phyloP scores from a whole-genome alignment of 2,329 filamentous ascomycete genomes.

The Simplicillium aogashimaense region DNA sequence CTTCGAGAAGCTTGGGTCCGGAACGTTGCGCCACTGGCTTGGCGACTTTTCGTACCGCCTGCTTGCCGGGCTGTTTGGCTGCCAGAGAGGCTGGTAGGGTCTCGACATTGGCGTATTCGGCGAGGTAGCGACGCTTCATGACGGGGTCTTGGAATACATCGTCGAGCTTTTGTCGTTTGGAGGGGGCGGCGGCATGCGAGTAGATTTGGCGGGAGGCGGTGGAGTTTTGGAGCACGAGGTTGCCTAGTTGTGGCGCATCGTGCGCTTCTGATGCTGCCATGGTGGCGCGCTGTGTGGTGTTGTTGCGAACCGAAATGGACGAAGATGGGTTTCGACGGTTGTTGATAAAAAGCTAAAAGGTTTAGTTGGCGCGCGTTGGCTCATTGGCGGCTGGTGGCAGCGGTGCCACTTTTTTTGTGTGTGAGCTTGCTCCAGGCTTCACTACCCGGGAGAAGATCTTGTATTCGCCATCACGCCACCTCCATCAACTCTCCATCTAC shows the following conservation, averaged over 20 bases:
- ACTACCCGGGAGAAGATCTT: not conserved
- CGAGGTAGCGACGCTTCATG: constrained; percentile 43
- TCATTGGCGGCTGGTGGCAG: not conserved
- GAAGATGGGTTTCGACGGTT: constrained; percentile 3
- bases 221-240: constrained; percentile 24
- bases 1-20: constrained; percentile 29
- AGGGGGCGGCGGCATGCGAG: constrained; percentile 12
- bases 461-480: too few relatives aligned
- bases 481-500: too few relatives aligned
- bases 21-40: constrained; percentile 38
- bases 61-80: constrained; percentile 58
- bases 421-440: not conserved
- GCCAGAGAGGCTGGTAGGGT: constrained; percentile 70
- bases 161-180: constrained; percentile 29
- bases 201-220: constrained; percentile 21
- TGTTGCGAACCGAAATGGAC: not conserved
- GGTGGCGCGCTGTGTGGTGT: not conserved
- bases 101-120: constrained; percentile 70
- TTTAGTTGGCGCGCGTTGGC: not conserved
- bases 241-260: constrained; percentile 22
- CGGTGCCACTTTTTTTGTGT: not conserved
- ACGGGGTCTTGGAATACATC: constrained; percentile 21
- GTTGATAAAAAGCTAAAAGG: constrained; percentile 1
- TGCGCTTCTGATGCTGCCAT: constrained; percentile 25
- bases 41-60: constrained; percentile 18